Conservation (phyloP, 768 basidiomycete species). For the Boletus sensibilis region DNA sequence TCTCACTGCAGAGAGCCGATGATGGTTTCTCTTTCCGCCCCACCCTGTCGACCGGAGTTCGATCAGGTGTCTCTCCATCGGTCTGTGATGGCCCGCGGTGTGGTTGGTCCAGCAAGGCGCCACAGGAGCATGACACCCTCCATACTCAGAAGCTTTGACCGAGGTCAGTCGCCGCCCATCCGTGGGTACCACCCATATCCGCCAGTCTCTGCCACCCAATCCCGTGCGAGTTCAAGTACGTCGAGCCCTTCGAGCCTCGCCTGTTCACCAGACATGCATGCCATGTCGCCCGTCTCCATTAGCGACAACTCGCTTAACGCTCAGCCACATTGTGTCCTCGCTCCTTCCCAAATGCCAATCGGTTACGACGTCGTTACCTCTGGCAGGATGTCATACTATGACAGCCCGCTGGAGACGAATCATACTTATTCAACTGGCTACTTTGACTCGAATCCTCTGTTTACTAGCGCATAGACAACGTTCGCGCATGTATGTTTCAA, state of each 20-base stretch:
- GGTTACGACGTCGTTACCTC: constrained; percentile 27
- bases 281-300: constrained; percentile 21
- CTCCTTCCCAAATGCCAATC: constrained; percentile 18
- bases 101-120: constrained; percentile 62
- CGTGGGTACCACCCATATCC: constrained; percentile 63
- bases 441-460: constrained; percentile 26
- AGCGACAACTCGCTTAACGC: constrained; percentile 10
- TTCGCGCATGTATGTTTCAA: neutral
- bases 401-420: constrained; percentile 22
- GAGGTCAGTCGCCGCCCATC: constrained; percentile 44
- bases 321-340: constrained; percentile 25
- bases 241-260: constrained; percentile 32
- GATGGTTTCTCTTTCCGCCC: constrained; percentile 50
- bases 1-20: constrained; percentile 44
- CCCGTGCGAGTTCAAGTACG: constrained; percentile 30
- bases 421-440: constrained; percentile 20
- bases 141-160: constrained; percentile 49
- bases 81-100: constrained; percentile 27
- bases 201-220: constrained; percentile 21
- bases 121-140: constrained; percentile 80
- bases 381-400: constrained; percentile 29
- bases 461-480: constrained; percentile 23
- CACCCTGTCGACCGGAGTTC: constrained; percentile 66
- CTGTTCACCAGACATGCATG: constrained; percentile 30
- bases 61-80: constrained; percentile 42